Base-by-base conservation (phyloP, 2,329 filamentous ascomycete species). In the Paramyrothecium sp. region DNA sequence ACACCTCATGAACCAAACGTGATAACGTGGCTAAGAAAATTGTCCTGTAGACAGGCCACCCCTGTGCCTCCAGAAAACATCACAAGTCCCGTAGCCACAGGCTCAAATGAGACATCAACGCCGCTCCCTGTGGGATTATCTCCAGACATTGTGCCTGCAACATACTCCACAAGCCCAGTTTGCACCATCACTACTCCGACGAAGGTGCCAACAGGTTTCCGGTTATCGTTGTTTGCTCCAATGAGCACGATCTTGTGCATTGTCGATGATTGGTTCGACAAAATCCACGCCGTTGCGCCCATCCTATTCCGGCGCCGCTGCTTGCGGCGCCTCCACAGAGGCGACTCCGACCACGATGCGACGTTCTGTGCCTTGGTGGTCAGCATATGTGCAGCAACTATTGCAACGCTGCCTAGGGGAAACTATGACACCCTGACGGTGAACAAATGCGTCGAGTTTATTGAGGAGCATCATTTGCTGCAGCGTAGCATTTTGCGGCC, bases 181-280 rank as follows among this genome's bases (percentile, higher is more conserved):
- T 44, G 38, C 38, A 44, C 48, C 26, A 12, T 11, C 13, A 20
- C 48, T 26, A 23, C 21, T 8, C 19, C 48, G 3, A 26, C 48
- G 13, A 26, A 4, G 4, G 16, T n/a, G 13, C 21, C 62, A 19
- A 58, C 58, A 7, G 53, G 44, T 4, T 19, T 44, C 13, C 38
- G 38, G 63, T 58, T 66, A 2, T 57, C 61, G 2, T 44, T 26
- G 0, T 65, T 66, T 41, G 63, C 61, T 10, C 55, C 63, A 2
- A 57, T 65, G 7, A 2, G 58, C 2, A 49, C 55, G 4, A 49
- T 66, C 3, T 52, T 49, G 3, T 55, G 51, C 1, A 60, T 74
- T 2, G 62, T 75, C 4, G 51, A 63, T 47, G 65, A 72, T 53
- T 75, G 71, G 71, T 75, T 75, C 63, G 61, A 67, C n/a, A 61